Conservation (phyloP, 192 early-diverging fungal genomes). For the Thamnidium elegans region DNA sequence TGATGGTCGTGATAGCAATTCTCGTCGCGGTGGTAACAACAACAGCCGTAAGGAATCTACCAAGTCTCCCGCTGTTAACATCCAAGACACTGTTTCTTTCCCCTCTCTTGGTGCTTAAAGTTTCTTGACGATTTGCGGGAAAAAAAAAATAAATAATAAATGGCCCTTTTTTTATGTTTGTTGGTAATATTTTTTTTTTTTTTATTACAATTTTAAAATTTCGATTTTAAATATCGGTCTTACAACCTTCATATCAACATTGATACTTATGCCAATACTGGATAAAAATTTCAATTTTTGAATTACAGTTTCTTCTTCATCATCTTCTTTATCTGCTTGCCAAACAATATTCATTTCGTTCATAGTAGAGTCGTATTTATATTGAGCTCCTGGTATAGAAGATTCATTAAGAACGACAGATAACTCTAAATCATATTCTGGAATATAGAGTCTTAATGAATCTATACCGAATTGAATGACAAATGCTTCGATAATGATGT, state of each 20-base stretch:
- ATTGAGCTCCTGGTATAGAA: background rate
- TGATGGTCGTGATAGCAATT: slow-evolving; percentile 1
- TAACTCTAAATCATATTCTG: slow-evolving; percentile 7
- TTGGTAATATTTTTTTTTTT: no score
- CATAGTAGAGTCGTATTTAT: background rate
- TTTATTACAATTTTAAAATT: background rate
- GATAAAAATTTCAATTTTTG: slow-evolving; percentile 5
- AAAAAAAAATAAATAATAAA: no score
- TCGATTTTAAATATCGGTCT: slow-evolving; percentile 6
- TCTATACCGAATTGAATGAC: background rate
- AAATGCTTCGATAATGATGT: background rate
- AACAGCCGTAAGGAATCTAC: slow-evolving; percentile 29
- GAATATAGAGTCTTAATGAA: background rate
- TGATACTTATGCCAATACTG: background rate
- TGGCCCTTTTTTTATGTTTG: no score
- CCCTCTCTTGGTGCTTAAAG: slow-evolving; percentile 53
- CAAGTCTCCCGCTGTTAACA: slow-evolving; percentile 48
- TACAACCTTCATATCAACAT: slow-evolving; percentile 9
- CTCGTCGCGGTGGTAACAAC: slow-evolving; percentile 32
- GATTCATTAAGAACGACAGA: slow-evolving; percentile 4
- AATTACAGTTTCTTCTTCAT: background rate
- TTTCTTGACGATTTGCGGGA: background rate
- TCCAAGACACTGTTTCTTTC: slow-evolving; percentile 71
- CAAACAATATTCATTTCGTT: slow-evolving; percentile 3
- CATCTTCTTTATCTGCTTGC: background rate